These are phyloP conservation scores for Stramenopiles sp. DNA, from an alignment of 352 stramenopile species.

Conservation along the genomic window DNA sequence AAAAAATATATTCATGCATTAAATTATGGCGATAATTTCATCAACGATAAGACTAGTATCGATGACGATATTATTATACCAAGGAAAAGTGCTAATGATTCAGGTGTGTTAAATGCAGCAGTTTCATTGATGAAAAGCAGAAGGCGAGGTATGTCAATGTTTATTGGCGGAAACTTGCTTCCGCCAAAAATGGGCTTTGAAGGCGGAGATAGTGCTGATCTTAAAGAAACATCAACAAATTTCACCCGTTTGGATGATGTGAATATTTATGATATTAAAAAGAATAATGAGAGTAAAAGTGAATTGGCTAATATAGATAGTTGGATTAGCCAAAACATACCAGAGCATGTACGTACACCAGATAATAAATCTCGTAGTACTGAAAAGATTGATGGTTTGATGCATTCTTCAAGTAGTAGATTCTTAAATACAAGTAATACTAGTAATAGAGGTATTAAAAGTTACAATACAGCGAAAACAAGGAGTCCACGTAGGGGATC, in stretches of 20 bases:
- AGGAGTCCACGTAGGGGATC: background rate
- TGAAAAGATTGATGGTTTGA: background rate
- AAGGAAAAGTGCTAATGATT: background rate
- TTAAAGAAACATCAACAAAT: background rate
- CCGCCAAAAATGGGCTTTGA: background rate
- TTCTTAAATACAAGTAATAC: background rate
- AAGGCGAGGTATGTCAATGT: background rate
- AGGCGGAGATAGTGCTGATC: background rate
- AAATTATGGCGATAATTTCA: background rate
- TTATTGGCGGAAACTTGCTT: background rate
- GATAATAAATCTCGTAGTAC: background rate
- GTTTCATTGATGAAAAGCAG: background rate
- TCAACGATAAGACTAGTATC: background rate
- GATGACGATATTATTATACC: background rate
- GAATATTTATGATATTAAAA: too few species aligned
- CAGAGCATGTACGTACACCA: constrained; percentile 2
- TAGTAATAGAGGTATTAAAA: background rate
- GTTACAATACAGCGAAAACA: background rate
- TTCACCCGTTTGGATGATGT: too few species aligned
- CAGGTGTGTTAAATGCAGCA: background rate
- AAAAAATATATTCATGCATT: background rate
- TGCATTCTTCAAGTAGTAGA: background rate
- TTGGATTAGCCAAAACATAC: background rate
- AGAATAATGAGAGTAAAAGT: background rate
- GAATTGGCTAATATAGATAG: background rate